A percentile compares a stretch with the other conserved stretches of the same genome.
Evolutionary conservation across 345 rosid genomes (phyloP).

Genomic region (Angophora floribunda): DNA sequence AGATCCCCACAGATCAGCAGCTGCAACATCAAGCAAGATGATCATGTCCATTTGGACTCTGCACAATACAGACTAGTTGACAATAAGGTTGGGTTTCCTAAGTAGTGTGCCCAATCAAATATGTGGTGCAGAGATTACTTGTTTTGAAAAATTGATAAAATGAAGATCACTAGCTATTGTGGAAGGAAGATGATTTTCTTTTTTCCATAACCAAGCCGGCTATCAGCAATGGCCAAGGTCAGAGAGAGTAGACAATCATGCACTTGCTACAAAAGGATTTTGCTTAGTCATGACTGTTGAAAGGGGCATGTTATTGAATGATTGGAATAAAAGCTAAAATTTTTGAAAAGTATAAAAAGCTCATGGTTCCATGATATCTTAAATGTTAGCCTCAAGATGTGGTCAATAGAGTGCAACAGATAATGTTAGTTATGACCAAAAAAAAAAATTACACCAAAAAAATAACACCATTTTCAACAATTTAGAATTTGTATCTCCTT

Average conservation of each 20-base stretch:
- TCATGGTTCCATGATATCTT: background rate
- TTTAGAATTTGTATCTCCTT: background rate
- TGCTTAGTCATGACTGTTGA: background rate
- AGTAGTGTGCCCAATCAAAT: background rate
- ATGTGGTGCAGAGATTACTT: background rate
- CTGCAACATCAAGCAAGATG: conserved; percentile 24
- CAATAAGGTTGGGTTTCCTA: background rate
- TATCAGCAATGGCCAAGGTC: background rate
- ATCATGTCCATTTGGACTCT: background rate
- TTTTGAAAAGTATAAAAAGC: background rate
- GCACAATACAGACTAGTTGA: background rate
- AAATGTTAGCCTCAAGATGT: background rate
- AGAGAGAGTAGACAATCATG: background rate
- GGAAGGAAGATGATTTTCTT: background rate
- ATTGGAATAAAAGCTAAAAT: background rate
- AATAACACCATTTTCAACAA: background rate
- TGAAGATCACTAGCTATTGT: background rate
- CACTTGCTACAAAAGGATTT: background rate
- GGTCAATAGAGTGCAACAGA: background rate
- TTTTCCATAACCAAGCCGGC: background rate
- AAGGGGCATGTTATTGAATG: background rate
- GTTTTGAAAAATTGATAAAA: background rate
- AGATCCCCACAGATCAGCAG: conserved; percentile 92
- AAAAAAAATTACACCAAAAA: too few species aligned
- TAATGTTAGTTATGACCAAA: background rate